Evolutionary conservation across 2,329 filamentous ascomycete species (phyloP), one percentile per base, ranked within the genome.

Genomic region (Talaromyces sp.): DNA sequence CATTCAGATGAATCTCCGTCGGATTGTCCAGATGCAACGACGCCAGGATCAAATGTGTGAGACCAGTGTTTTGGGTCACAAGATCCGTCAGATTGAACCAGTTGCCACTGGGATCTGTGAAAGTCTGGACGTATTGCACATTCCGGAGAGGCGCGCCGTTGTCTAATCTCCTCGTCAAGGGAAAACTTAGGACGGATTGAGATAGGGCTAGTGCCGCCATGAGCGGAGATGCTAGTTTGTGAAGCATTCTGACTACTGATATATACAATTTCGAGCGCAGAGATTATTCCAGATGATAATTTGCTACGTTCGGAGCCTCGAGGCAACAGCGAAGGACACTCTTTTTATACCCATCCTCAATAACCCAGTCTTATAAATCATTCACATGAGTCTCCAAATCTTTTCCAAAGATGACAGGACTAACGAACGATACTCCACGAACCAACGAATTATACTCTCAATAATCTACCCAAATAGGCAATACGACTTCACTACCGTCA

Each of bases 11-110:
- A 65, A 86, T 83, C 69, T 83, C 79, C 5, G 78, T 81, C 25
- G 66, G 67, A 68, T 85, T 85, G 10, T 67, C 61, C 40, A 86
- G 68, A 67, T 85, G 84, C 27, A 85, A 80, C 0, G 84, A 82
- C 1, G 83, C 83, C 19, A 86, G 70, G 59, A 85, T 83, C 34
- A 86, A 76, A 72, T 85, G 83, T 5, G 84, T 85, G 47, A 72
- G 61, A 10, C 68, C 67, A 3, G 61, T 67, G 3, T 67, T 49
- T 51, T 72, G 63, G 25, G 81, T 81, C 43, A 84, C 73, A 61
- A 86, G 76, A 0, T 83, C 82, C 0, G 85, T 77, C n/a, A 85
- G 70, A 27, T 82, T 84, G 54, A 84, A 76, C 63, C 66, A 69
- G 8, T 65, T 40, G 25, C 70, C 71, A 19, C 66, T 56, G 40